These are phyloP conservation scores for Penicillium roqueforti DNA, from an alignment of 495 filamentous ascomycete genomes.

Conservation along the genomic window DNA sequence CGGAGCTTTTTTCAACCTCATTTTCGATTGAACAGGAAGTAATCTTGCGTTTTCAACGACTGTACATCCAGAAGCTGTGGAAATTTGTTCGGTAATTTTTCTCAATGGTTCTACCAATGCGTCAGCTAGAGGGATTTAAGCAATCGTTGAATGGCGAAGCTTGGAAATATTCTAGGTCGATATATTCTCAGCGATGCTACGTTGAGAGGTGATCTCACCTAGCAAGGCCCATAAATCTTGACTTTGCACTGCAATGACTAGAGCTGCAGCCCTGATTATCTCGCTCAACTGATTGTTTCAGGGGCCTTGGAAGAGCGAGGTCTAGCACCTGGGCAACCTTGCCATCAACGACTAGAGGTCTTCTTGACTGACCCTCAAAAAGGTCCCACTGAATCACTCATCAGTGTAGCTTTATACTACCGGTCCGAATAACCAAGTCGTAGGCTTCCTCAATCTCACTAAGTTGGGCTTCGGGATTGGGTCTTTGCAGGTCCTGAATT, in stretches of 20 bases:
- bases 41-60: slow-evolving; percentile 8
- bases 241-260: not conserved
- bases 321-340: not conserved
- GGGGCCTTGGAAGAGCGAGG: not conserved
- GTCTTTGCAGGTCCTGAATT: not conserved
- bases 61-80: not conserved
- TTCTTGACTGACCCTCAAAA: too few species aligned
- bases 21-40: not conserved
- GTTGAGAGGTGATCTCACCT: not conserved
- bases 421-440: not conserved
- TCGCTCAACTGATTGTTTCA: too few species aligned
- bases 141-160: not conserved
- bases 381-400: slow-evolving; percentile 35
- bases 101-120: not conserved
- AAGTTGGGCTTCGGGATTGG: not conserved
- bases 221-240: not conserved
- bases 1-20: not conserved
- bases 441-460: not conserved
- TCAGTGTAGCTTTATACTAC: not conserved
- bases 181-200: not conserved
- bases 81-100: not conserved
- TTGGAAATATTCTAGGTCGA: not conserved
- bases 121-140: not conserved
- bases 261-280: not conserved
- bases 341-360: slow-evolving; percentile 19